A percentile compares a stretch with the other conserved stretches of the same genome.
Conservation (phyloP, 2,329 filamentous ascomycete genomes). For the Capronia americana region DNA sequence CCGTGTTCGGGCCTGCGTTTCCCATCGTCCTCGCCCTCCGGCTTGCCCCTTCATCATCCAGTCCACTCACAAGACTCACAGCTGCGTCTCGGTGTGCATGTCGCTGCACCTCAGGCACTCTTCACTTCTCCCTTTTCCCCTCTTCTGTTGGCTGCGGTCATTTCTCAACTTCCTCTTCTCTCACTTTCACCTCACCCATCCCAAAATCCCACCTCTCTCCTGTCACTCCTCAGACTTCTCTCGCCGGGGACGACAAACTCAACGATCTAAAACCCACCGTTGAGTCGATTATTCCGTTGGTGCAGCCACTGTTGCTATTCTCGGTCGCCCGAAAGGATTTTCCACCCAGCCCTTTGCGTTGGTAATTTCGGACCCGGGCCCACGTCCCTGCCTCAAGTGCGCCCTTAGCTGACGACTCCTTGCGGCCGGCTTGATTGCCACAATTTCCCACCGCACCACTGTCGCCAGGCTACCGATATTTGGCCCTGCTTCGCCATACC, state of each 20-base stretch:
- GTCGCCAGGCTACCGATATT: slow-evolving; percentile 38
- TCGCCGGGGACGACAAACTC: slow-evolving; percentile 13
- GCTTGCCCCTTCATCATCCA: slow-evolving; percentile 16
- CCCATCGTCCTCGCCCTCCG: slow-evolving; percentile 13
- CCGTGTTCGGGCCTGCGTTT: slow-evolving; percentile 13
- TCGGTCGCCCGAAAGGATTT: slow-evolving; percentile 31
- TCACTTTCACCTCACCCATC: slow-evolving; percentile 19
- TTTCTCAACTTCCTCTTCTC: slow-evolving; percentile 15
- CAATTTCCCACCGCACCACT: slow-evolving; percentile 39
- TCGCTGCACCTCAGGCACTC: slow-evolving; percentile 14
- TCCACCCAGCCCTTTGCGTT: slow-evolving; percentile 28
- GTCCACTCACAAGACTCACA: slow-evolving; percentile 13
- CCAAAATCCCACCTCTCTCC: slow-evolving; percentile 10
- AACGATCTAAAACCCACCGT: slow-evolving; percentile 17
- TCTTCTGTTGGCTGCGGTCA: slow-evolving; percentile 9
- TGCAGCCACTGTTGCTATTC: slow-evolving; percentile 36
- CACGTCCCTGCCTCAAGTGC: slow-evolving; percentile 30
- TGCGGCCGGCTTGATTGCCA: slow-evolving; percentile 40
- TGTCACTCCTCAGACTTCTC: slow-evolving; percentile 7
- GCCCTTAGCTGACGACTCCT: slow-evolving; percentile 36
- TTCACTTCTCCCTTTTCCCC: slow-evolving; percentile 19
- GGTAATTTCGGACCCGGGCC: slow-evolving; percentile 40
- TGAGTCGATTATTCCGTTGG: slow-evolving; percentile 27
- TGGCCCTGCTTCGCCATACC: slow-evolving; percentile 35
- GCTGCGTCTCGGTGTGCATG: neutral